Evolutionary conservation across 1,284 basidiomycete genomes (phyloP).

Genomic region (Tilletiopsis washingtonensis): DNA sequence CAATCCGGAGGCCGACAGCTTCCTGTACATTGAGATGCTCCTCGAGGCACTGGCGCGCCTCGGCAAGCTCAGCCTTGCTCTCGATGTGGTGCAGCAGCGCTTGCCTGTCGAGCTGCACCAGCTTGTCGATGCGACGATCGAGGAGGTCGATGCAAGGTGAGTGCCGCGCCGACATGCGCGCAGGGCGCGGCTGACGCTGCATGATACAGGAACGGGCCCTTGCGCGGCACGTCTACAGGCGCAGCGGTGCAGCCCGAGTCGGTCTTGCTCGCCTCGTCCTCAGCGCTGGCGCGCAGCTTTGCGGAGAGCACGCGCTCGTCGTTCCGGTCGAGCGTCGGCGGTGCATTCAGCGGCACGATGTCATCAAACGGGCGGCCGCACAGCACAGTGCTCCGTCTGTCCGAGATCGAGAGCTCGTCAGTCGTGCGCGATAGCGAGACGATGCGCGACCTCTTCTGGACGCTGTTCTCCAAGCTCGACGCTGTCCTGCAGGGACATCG

Average conservation of each 20-base stretch:
- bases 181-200: no score
- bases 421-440: conserved; percentile 40
- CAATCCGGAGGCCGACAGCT: conserved; percentile 88
- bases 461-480: conserved; percentile 88
- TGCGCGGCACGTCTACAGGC: no score
- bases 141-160: conserved; percentile 85
- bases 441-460: conserved; percentile 86
- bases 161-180: no score
- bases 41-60: conserved; percentile 85
- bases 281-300: conserved; percentile 53
- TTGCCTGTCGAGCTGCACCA: conserved; percentile 75
- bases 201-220: no score
- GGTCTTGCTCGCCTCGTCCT: conserved; percentile 34
- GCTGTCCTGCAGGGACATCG: conserved; percentile 90
- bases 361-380: conserved; percentile 2
- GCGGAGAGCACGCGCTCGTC: conserved; percentile 5
- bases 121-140: conserved; percentile 76
- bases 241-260: conserved; percentile 58
- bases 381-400: conserved; percentile 18
- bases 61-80: conserved; percentile 73
- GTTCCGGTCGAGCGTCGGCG: conserved; percentile 10
- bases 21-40: conserved; percentile 85
- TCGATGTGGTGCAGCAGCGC: conserved; percentile 78
- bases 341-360: neutral
- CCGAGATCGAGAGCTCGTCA: conserved; percentile 27